A percentile compares a stretch with the other conserved stretches of the same genome.
Conservation (phyloP, 495 filamentous ascomycete genomes). For the Penicillium steckii region DNA sequence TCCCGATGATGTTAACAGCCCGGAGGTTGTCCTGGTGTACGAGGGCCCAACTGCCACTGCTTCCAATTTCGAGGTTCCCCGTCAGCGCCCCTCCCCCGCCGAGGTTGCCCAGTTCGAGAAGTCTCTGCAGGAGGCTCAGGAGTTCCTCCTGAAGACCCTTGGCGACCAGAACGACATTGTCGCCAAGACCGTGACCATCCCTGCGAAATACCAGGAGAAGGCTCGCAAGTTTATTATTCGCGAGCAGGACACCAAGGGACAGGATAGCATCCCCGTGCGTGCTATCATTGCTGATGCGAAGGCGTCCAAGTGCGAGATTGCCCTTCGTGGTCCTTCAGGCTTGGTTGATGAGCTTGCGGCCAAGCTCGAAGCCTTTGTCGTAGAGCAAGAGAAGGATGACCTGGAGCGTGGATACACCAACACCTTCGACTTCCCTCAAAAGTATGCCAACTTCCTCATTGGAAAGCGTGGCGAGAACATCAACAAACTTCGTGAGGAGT, state of each 20-base stretch:
- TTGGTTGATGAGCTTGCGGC: slow-evolving; percentile 66
- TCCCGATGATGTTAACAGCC: slow-evolving; percentile 60
- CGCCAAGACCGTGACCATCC: slow-evolving; percentile 63
- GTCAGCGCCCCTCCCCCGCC: slow-evolving; percentile 54
- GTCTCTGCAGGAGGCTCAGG: slow-evolving; percentile 67
- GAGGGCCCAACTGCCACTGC: slow-evolving; percentile 62
- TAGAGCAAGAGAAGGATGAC: slow-evolving; percentile 81
- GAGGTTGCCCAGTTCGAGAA: slow-evolving; percentile 67
- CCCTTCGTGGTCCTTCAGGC: slow-evolving; percentile 71
- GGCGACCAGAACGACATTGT: slow-evolving; percentile 69
- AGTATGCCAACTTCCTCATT: slow-evolving; percentile 90
- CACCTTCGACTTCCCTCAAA: slow-evolving; percentile 89
- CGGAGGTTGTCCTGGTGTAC: slow-evolving; percentile 79
- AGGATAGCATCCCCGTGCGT: slow-evolving; percentile 70
- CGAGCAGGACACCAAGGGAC: slow-evolving; percentile 66
- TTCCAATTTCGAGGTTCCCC: slow-evolving; percentile 65
- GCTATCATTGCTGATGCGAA: slow-evolving; percentile 51
- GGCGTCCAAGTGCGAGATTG: slow-evolving; percentile 52
- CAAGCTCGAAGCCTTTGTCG: slow-evolving; percentile 74
- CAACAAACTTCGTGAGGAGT: slow-evolving; percentile 91
- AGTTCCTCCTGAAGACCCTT: slow-evolving; percentile 67
- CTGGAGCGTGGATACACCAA: slow-evolving; percentile 81
- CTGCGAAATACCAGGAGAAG: slow-evolving; percentile 79
- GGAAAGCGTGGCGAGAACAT: slow-evolving; percentile 91
- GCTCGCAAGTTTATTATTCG: slow-evolving; percentile 71